Percentiles rank a stretch among this genome's conserved stretches.
These are phyloP conservation scores for Mucuna pruriens DNA, from an alignment of 306 rosid species.

Conservation along the genomic window DNA sequence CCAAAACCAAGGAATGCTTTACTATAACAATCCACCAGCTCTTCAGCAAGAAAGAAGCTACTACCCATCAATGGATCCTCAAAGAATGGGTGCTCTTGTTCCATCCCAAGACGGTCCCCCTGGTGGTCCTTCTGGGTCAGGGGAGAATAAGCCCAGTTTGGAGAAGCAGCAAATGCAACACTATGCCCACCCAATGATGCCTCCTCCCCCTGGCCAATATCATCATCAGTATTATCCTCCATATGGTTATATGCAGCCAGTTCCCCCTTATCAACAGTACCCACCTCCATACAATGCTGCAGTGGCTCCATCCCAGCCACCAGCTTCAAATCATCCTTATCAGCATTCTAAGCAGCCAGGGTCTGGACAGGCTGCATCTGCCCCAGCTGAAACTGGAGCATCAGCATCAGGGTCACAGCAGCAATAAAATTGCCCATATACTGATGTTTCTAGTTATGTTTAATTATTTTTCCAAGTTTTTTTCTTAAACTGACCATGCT, in stretches of 20 bases:
- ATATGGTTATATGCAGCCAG: constrained; percentile 66
- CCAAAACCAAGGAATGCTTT: constrained; percentile 60
- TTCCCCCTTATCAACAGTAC: constrained; percentile 66
- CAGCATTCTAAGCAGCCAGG: constrained; percentile 60
- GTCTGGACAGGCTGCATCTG: constrained; percentile 49
- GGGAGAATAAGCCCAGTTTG: constrained; percentile 58
- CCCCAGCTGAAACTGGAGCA: constrained; percentile 55
- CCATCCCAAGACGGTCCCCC: constrained; percentile 73
- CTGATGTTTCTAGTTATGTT: constrained; percentile 30
- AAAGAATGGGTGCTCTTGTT: constrained; percentile 85
- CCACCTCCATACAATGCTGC: constrained; percentile 61
- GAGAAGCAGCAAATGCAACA: constrained; percentile 76
- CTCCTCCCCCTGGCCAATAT: constrained; percentile 78
- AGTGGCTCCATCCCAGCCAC: constrained; percentile 55
- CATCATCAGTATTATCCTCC: constrained; percentile 82
- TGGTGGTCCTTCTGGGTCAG: constrained; percentile 60
- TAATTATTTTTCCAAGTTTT: not conserved
- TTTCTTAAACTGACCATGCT: constrained; percentile 9
- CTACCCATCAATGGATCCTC: constrained; percentile 98
- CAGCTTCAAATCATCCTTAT: constrained; percentile 55
- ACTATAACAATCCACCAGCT: constrained; percentile 75
- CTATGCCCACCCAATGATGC: constrained; percentile 62
- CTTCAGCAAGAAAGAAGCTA: constrained; percentile 75
- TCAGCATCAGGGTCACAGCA: constrained; percentile 48
- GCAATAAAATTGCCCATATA: constrained; percentile 40